Conservation (phyloP, 768 basidiomycete species). For the Mrakia frigida region DNA sequence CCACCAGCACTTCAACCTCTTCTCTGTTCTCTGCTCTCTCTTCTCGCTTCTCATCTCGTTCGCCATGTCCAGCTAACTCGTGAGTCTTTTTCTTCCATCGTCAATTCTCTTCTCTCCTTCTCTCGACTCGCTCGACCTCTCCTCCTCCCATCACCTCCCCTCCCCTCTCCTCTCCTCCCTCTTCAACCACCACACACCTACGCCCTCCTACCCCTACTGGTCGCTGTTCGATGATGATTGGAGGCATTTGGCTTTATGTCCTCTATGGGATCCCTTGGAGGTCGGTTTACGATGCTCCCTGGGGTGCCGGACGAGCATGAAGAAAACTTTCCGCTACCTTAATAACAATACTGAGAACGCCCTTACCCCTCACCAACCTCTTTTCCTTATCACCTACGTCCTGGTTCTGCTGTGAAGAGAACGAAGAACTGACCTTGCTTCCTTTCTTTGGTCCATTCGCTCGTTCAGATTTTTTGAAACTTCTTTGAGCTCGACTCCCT, state of each 20-base stretch:
- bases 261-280: constrained; percentile 12
- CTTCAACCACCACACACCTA: not conserved
- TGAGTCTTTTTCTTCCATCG: constrained; percentile 8
- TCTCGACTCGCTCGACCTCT: not conserved
- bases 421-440: not conserved
- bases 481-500: not conserved
- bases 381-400: not conserved
- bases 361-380: not conserved
- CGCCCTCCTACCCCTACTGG: not conserved
- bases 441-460: not conserved
- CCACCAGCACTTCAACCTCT: too few species aligned
- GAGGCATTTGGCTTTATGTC: constrained; percentile 26
- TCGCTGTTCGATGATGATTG: constrained; percentile 18
- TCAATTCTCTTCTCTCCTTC: not conserved
- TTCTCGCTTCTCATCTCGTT: not conserved
- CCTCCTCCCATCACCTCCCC: not conserved
- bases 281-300: constrained; percentile 9
- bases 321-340: constrained; percentile 29
- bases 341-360: constrained; percentile 21
- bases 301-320: not conserved
- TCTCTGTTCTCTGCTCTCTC: not conserved
- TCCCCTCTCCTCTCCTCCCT: too few species aligned
- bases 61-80: not conserved
- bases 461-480: not conserved
- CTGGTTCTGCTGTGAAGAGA: not conserved